Evolutionary conservation across 257 asterid genomes (phyloP).

Genomic region (Scutellaria minor): DNA sequence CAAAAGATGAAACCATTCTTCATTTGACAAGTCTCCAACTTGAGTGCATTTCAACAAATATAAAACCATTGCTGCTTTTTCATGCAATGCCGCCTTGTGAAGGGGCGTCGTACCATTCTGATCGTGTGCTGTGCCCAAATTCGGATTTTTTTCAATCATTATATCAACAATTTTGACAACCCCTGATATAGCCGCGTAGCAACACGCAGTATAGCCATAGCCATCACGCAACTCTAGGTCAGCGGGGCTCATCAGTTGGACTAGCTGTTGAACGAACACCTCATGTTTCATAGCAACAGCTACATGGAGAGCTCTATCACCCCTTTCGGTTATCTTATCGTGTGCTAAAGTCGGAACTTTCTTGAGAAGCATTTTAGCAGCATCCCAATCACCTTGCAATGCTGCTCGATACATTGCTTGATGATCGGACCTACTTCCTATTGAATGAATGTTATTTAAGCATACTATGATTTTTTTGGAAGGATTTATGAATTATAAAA

Average conservation of each 20-base stretch:
- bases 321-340: neutral
- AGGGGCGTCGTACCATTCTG: neutral
- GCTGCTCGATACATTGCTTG: slow-evolving; percentile 23
- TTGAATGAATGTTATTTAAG: no score
- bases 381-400: slow-evolving; percentile 31
- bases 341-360: neutral
- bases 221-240: neutral
- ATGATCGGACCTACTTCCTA: no score
- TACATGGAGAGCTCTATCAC: slow-evolving; percentile 13
- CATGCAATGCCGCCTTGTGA: slow-evolving; percentile 16
- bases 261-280: neutral
- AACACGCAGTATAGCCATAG: slow-evolving; percentile 29
- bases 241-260: neutral
- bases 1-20: slow-evolving; percentile 4
- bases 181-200: slow-evolving; percentile 33
- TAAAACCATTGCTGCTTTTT: slow-evolving; percentile 29
- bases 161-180: slow-evolving; percentile 25
- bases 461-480: no score
- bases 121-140: neutral
- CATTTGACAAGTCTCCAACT: neutral
- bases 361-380: neutral
- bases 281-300: neutral
- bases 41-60: slow-evolving; percentile 16
- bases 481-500: no score
- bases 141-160: slow-evolving; percentile 16